phyloP scores from a whole-genome alignment of 169 alveolate species.

The Plasmodium falciparum region DNA sequence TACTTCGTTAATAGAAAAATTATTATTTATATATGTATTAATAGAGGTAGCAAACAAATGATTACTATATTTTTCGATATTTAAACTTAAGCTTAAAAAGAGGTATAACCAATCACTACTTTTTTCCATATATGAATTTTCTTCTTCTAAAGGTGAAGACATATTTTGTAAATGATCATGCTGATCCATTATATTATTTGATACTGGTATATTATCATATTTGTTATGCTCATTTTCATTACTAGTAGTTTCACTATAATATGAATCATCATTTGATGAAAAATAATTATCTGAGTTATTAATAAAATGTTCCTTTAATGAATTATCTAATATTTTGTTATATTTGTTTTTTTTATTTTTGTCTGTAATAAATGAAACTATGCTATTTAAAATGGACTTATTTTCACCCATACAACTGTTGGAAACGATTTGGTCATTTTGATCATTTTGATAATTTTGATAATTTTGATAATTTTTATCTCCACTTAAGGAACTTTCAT shows the following conservation, averaged over 20 bases:
- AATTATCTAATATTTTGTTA: slow-evolving; percentile 25
- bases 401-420: no score
- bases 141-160: slow-evolving; percentile 11
- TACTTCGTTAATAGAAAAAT: slow-evolving; percentile 23
- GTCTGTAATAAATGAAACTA: slow-evolving; percentile 28
- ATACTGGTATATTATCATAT: background rate
- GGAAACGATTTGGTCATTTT: background rate
- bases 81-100: slow-evolving; percentile 57
- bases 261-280: slow-evolving; percentile 55
- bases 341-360: slow-evolving; percentile 37
- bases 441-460: slow-evolving; percentile 14
- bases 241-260: slow-evolving; percentile 66
- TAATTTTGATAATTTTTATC: slow-evolving; percentile 1
- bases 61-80: slow-evolving; percentile 74
- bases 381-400: slow-evolving; percentile 39
- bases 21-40: slow-evolving; percentile 35
- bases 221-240: background rate
- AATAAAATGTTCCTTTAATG: slow-evolving; percentile 61
- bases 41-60: slow-evolving; percentile 69
- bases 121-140: slow-evolving; percentile 31
- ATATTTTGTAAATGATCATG: background rate
- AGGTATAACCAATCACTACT: slow-evolving; percentile 37
- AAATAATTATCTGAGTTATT: slow-evolving; percentile 9
- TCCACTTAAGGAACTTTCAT: background rate
- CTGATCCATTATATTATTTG: no score